Conservation (phyloP, 441 rosid species). For the Gossypium lobatum region DNA sequence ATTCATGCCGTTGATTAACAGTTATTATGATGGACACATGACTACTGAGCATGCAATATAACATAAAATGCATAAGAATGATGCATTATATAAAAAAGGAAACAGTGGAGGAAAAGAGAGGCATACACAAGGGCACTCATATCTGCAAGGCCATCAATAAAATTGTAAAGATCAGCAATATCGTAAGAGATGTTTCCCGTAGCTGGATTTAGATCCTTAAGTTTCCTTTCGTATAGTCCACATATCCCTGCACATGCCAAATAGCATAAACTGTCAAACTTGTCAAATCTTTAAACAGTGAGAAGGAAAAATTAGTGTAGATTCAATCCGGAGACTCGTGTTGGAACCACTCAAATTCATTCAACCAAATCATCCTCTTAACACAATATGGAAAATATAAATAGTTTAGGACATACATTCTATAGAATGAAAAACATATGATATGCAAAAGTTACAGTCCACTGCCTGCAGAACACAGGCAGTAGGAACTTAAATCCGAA, state of each 20-base stretch:
- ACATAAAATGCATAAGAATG: background rate
- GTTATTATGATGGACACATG: background rate
- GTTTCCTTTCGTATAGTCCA: slow-evolving; percentile 83
- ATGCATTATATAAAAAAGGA: background rate
- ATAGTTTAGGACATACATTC: background rate
- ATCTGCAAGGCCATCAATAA: slow-evolving; percentile 91
- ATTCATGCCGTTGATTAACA: background rate
- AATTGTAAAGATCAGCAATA: slow-evolving; percentile 84
- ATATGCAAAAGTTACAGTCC: background rate
- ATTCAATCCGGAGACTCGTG: background rate
- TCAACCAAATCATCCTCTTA: background rate
- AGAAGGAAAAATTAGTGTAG: background rate
- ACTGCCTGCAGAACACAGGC: background rate
- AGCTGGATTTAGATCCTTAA: slow-evolving; percentile 88
- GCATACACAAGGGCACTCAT: slow-evolving; percentile 90
- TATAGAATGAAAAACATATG: background rate
- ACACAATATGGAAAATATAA: background rate
- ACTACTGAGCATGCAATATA: background rate
- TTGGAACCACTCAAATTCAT: background rate
- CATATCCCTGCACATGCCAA: slow-evolving; percentile 57
- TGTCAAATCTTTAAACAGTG: background rate
- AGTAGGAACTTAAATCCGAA: background rate
- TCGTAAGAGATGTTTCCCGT: slow-evolving; percentile 70
- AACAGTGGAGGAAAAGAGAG: slow-evolving; percentile 25
- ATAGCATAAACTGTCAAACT: background rate